A percentile compares a stretch with the other conserved stretches of the same genome.
Evolutionary conservation across 2,329 filamentous ascomycete species (phyloP).

Genomic region (Penicillium vulpinum): DNA sequence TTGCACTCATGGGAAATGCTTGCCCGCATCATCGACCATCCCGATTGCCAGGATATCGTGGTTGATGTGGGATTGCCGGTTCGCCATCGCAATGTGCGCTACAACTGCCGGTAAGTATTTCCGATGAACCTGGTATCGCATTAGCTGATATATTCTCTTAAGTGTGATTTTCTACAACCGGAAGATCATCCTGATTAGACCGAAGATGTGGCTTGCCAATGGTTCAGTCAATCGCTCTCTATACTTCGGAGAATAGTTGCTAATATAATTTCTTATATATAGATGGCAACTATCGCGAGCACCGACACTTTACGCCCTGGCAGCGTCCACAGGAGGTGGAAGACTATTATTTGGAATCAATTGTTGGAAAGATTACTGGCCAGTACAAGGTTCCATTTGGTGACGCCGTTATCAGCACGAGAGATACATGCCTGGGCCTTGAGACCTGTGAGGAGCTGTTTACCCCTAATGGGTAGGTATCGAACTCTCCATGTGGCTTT

Average conservation of each 20-base stretch:
- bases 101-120: slow-evolving; percentile 57
- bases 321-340: slow-evolving; percentile 57
- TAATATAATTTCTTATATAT: background rate
- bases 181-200: slow-evolving; percentile 69
- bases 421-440: slow-evolving; percentile 63
- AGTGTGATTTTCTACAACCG: slow-evolving; percentile 62
- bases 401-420: slow-evolving; percentile 63
- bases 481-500: background rate
- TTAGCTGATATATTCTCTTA: background rate
- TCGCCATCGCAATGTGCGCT: slow-evolving; percentile 61
- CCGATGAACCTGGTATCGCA: background rate
- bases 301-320: slow-evolving; percentile 66
- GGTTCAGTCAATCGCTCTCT: slow-evolving; percentile 29
- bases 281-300: slow-evolving; percentile 65
- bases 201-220: slow-evolving; percentile 70
- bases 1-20: slow-evolving; percentile 65
- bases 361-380: slow-evolving; percentile 58
- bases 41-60: slow-evolving; percentile 34
- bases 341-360: slow-evolving; percentile 63
- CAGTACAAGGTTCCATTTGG: slow-evolving; percentile 64
- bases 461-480: slow-evolving; percentile 49
- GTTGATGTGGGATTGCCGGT: slow-evolving; percentile 52
- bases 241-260: background rate
- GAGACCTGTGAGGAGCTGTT: slow-evolving; percentile 72
- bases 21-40: slow-evolving; percentile 59